Evolutionary conservation across 768 basidiomycete genomes (phyloP), one percentile per base, ranked within the genome.

Genomic region (Tulasnella sp.): DNA sequence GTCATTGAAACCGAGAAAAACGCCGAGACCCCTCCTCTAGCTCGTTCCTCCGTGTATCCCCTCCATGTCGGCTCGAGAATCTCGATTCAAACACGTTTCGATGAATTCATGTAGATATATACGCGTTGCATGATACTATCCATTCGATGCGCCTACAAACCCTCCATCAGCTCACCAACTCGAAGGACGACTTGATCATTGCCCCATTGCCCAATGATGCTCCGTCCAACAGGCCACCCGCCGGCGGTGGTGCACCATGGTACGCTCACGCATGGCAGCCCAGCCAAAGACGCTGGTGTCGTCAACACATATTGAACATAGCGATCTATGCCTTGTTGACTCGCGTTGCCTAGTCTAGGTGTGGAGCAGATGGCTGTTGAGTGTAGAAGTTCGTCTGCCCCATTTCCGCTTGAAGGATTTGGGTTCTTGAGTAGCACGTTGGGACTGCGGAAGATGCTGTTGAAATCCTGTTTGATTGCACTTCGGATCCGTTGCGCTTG

Each of bases 291-390:
- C 6, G 96, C 96, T 0, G 96, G 96, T 0, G 97, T 95, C 0
- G 96, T 97, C 81, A 99, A 87, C 8, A 97, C 90, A 82, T 99
- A 97, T 84, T 99, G 97, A 12, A 94, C 89, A 84, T 99, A 99
- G 44, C 91, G 88, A 69, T 89, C 88, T 75, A 93, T 83, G 28
- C 85, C 84, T n/a, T 83, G 28, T 58, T 74, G 83, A 41, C 80
- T 75, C 18, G 80, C 81, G 24, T 82, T 77, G 7, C 84, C 81
- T 2, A 97, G 87, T 2, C 77, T 86, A 0, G 96, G 96, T 0
- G 97, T 97, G 0, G 92, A 92, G n/a, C 90, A 89, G 54, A 97
- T 95, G 0, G 95, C 92, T 0, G 95, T 94, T 0, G 95, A 95
- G 83, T 97, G 96, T 1, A 99, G 83, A 34, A 99, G 86, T 16